Conservation (phyloP, 352 stramenopile species). For the Phytophthora pisi region DNA sequence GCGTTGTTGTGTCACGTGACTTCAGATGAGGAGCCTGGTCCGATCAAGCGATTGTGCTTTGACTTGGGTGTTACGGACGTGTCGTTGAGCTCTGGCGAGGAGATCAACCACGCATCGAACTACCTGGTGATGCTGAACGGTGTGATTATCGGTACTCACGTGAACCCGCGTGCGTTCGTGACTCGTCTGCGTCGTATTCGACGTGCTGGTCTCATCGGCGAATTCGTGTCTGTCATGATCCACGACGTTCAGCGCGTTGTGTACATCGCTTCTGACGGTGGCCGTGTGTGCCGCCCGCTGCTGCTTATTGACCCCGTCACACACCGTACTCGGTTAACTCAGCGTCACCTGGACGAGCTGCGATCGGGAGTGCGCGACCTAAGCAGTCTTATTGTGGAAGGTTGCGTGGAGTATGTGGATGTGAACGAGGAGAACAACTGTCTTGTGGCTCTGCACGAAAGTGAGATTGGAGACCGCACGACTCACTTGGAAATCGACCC, state of each 20-base stretch:
- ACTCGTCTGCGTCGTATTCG: conserved; percentile 83
- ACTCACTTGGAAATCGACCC: conserved; percentile 99
- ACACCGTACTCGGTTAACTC: conserved; percentile 92
- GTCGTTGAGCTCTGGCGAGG: conserved; percentile 93
- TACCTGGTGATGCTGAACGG: conserved; percentile 99
- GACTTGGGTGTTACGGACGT: conserved; percentile 98
- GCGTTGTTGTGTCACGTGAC: conserved; percentile 98
- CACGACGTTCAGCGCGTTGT: conserved; percentile 97
- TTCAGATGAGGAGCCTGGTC: conserved; percentile 90
- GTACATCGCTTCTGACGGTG: conserved; percentile 98
- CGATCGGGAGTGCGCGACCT: conserved; percentile 77
- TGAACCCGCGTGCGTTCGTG: conserved; percentile 91
- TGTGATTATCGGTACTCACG: conserved; percentile 97
- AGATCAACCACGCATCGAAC: conserved; percentile 94
- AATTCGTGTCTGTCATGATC: conserved; percentile 99
- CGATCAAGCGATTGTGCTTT: conserved; percentile 96
- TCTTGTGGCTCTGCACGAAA: conserved; percentile 96
- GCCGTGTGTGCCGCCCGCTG: conserved; percentile 97
- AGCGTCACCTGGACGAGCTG: conserved; percentile 95
- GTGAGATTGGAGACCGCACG: conserved; percentile 89
- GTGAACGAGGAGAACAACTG: conserved; percentile 99
- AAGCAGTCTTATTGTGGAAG: conserved; percentile 90
- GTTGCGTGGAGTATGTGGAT: conserved; percentile 99
- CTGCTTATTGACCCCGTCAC: conserved; percentile 93
- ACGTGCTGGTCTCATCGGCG: conserved; percentile 87